Conservation (phyloP, 306 rosid genomes). For the Gastrolobium villosum region DNA sequence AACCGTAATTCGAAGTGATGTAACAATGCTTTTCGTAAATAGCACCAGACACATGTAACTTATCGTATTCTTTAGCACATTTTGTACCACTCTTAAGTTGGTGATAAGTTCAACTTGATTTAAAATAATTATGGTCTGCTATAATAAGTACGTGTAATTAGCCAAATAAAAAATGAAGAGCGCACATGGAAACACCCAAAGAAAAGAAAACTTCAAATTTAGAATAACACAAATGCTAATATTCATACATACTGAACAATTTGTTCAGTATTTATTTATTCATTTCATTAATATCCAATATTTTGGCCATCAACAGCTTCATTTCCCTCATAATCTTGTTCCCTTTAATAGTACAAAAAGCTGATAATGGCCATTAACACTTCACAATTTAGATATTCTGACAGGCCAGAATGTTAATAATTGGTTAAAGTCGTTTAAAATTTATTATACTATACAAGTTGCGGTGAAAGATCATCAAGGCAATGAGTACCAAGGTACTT, state of each 20-base stretch:
- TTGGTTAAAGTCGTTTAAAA: neutral
- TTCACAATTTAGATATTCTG: neutral
- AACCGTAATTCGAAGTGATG: no score
- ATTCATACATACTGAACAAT: neutral
- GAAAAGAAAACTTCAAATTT: neutral
- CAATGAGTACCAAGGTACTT: neutral
- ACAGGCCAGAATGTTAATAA: neutral
- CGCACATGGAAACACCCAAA: neutral
- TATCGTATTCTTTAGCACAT: neutral
- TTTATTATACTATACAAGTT: conserved; percentile 15
- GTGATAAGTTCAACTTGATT: neutral
- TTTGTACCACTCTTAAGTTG: neutral
- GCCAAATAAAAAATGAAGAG: neutral
- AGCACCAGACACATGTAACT: neutral
- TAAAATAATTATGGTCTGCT: neutral
- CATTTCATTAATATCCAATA: conserved; percentile 8
- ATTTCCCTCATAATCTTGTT: neutral
- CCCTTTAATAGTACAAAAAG: conserved; percentile 7
- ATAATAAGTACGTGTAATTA: neutral
- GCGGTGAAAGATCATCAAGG: neutral
- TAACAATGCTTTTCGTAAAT: neutral
- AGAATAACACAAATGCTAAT: neutral
- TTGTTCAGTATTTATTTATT: neutral
- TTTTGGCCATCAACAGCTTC: neutral
- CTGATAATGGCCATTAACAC: conserved; percentile 5